These are phyloP conservation scores for Platanthera guangdongensis DNA, from an alignment of 106 monocot genomes.

Conservation along the genomic window DNA sequence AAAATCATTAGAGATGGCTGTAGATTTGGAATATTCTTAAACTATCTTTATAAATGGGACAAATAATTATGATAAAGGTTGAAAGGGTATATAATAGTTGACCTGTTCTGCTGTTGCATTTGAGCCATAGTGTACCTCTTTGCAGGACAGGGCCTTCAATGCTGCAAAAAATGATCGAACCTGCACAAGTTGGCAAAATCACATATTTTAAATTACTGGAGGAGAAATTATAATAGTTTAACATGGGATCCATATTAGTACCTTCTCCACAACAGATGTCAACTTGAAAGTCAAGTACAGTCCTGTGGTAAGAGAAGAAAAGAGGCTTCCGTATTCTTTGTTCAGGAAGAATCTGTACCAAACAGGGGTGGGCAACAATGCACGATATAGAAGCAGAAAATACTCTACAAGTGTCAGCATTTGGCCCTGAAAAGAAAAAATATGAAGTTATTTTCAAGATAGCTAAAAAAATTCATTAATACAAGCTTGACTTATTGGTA, in stretches of 20 bases:
- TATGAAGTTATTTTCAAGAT: too few relatives aligned
- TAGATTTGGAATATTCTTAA: too few relatives aligned
- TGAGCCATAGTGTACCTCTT: slow-evolving; percentile 70
- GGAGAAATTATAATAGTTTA: background rate
- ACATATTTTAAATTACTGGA: background rate
- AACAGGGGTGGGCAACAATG: slow-evolving; percentile 49
- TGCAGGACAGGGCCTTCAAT: slow-evolving; percentile 44
- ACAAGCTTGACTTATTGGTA: too few relatives aligned
- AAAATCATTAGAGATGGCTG: too few relatives aligned
- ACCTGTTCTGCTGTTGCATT: slow-evolving; percentile 72
- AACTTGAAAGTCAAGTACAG: slow-evolving; percentile 55
- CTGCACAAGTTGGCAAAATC: slow-evolving; percentile 11
- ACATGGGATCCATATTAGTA: background rate
- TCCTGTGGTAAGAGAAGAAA: slow-evolving; percentile 55
- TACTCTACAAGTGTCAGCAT: slow-evolving; percentile 57
- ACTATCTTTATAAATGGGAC: background rate
- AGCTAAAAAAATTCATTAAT: too few relatives aligned
- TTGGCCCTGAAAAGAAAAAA: slow-evolving; percentile 30
- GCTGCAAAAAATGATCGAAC: slow-evolving; percentile 49
- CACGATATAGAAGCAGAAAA: slow-evolving; percentile 45
- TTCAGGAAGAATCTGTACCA: slow-evolving; percentile 65
- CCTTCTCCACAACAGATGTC: slow-evolving; percentile 52
- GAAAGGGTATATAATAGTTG: background rate
- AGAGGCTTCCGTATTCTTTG: slow-evolving; percentile 52
- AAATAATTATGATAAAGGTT: background rate